These are phyloP conservation scores for Scheffersomyces coipomensis DNA, from an alignment of 805 yeast genomes.

Conservation along the genomic window DNA sequence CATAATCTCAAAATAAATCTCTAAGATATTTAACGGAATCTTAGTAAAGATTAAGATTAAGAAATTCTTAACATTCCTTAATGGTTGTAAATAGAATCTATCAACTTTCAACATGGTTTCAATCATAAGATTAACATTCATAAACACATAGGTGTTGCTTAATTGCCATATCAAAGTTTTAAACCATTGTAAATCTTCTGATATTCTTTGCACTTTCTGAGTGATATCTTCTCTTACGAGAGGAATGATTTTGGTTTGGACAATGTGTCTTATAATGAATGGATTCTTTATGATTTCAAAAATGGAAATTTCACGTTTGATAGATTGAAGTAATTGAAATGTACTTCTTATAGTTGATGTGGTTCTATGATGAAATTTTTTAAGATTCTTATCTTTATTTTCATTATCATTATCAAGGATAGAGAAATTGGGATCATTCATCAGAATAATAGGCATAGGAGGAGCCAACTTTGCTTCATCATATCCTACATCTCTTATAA, in stretches of 20 bases:
- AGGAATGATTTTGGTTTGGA: slow-evolving; percentile 2
- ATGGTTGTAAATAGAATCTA: neutral
- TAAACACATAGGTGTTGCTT: neutral
- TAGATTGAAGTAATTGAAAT: neutral
- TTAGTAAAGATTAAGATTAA: neutral
- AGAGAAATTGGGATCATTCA: too few species aligned
- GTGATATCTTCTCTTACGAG: neutral
- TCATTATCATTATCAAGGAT: neutral
- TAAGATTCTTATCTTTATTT: neutral
- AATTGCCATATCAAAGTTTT: neutral
- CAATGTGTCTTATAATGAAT: slow-evolving; percentile 7
- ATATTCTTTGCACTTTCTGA: neutral
- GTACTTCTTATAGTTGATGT: neutral
- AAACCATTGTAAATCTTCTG: neutral
- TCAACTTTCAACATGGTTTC: neutral
- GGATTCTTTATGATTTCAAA: neutral
- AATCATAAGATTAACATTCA: neutral
- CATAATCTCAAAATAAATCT: slow-evolving; percentile 11
- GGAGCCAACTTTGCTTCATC: neutral
- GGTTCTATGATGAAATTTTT: neutral
- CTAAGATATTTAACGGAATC: slow-evolving; percentile 15
- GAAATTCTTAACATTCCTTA: neutral
- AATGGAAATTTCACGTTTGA: neutral
- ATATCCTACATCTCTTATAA: neutral
- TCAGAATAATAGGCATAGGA: too few species aligned